Base-by-base conservation (phyloP, 2,329 filamentous ascomycete species). In the Sarocladiaceae sp. region DNA sequence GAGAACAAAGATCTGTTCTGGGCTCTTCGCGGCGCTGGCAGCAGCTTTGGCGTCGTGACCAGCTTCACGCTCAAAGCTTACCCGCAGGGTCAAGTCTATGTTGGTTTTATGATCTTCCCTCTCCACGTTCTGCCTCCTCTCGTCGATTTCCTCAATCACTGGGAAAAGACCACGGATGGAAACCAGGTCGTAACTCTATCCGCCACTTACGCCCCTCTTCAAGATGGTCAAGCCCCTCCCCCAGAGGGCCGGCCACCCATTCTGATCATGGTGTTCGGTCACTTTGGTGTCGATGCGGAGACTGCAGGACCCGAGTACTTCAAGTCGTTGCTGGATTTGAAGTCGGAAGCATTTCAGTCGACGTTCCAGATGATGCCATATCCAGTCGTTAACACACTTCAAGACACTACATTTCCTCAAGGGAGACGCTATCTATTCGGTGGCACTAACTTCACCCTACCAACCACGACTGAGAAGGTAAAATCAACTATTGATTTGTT, bases 1-100 rank as follows among this genome's bases (percentile, higher is more conserved):
- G 62, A 74, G 50, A 67, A 78, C 32, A 2, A 51, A 0, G 63
- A 67, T 44, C 57, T 70, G 6, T 68, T 68, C 53, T 68, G 65
- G 65, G 66, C 62, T 1, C 44, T 70, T 4, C 55, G 61, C 1
- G 67, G 67, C 6, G 65, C 66, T 0, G 67, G 66, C 0, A 58
- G 60, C 20, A 69, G 64, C 46, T 70, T 72, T 46, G 69, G 66
- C 15, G 61, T 70, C 20, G 65, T 67, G 2, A 67, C 65, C 0
- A 57, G 57, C 9, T 68, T 70, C 47, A 64, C 57, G n/a, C 55
- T 52, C 41, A 57, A 54, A 13, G 53, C 47, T 2, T 60, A 60
- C 31, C 53, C 55, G 0, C 61, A 66, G 40, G 56, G 55, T 2
- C 47, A 59, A 3, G 53, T 60, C 26, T 67, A 57, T 53, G 53